Conservation (phyloP, 148 eudicot genomes). For the Euryodendron excelsum region DNA sequence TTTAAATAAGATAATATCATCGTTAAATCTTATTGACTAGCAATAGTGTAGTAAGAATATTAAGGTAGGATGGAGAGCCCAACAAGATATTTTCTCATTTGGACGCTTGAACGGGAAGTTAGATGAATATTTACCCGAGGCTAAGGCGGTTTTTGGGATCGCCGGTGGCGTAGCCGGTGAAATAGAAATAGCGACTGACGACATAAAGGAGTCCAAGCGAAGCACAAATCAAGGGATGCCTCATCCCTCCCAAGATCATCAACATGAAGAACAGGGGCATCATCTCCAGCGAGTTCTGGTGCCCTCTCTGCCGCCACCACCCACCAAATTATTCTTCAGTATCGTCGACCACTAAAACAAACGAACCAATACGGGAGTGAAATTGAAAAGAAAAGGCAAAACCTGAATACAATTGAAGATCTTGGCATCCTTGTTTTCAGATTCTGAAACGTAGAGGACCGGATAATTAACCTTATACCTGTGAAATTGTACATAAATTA, state of each 20-base stretch:
- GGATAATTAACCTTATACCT: constrained; percentile 90
- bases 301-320: constrained; percentile 98
- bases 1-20: too few species aligned
- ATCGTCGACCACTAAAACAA: too few species aligned
- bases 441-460: constrained; percentile 69
- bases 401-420: constrained; percentile 98
- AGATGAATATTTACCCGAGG: too few species aligned
- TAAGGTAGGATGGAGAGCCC: too few species aligned
- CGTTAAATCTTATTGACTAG: too few species aligned
- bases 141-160: constrained; percentile 66
- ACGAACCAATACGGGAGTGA: too few species aligned
- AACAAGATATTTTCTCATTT: too few species aligned
- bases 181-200: constrained; percentile 70
- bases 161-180: constrained; percentile 87
- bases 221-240: constrained; percentile 59
- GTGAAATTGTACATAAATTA: too few species aligned
- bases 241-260: constrained; percentile 75
- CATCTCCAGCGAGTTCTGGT: constrained; percentile 86
- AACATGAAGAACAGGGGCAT: constrained; percentile 76
- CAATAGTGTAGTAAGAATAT: too few species aligned
- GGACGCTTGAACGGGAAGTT: too few species aligned
- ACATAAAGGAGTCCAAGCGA: constrained; percentile 49
- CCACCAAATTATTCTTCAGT: not conserved
- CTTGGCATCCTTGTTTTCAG: constrained; percentile 91
- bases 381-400: not conserved